Conservation (phyloP, 1,139 yeast species). For the Kodamaea sp. region DNA sequence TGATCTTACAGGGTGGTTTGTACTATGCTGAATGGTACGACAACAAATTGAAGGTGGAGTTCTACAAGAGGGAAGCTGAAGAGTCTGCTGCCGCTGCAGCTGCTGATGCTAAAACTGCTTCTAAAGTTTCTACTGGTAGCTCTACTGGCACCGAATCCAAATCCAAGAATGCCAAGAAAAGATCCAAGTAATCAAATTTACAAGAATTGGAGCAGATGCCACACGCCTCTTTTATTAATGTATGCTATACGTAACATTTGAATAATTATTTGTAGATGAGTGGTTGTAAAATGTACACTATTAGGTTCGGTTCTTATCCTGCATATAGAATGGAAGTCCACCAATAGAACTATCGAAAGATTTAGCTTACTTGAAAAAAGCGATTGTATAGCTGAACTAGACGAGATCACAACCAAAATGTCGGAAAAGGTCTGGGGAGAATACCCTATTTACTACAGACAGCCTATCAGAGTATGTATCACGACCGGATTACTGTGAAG, state of each 20-base stretch:
- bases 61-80: conserved; percentile 46
- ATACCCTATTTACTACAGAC: conserved; percentile 61
- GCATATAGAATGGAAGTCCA: conserved; percentile 6
- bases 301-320: too few relatives aligned
- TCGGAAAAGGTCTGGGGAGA: conserved; percentile 49
- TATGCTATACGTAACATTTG: too few relatives aligned
- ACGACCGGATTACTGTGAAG: neutral
- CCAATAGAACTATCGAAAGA: conserved; percentile 10
- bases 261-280: too few relatives aligned
- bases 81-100: conserved; percentile 19
- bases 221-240: too few relatives aligned
- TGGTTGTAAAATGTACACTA: too few relatives aligned
- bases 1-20: conserved; percentile 83
- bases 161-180: conserved; percentile 16
- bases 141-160: conserved; percentile 15
- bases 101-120: conserved; percentile 8
- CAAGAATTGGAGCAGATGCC: too few relatives aligned
- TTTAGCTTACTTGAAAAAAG: conserved; percentile 8
- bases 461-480: conserved; percentile 61
- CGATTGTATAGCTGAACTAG: neutral
- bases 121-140: conserved; percentile 3
- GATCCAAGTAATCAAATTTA: conserved; percentile 7
- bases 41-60: conserved; percentile 52
- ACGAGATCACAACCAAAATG: conserved; percentile 11
- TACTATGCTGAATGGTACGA: conserved; percentile 87